Base-by-base conservation (phyloP, 2,329 filamentous ascomycete genomes). In the Aureobasidium melanogenum region DNA sequence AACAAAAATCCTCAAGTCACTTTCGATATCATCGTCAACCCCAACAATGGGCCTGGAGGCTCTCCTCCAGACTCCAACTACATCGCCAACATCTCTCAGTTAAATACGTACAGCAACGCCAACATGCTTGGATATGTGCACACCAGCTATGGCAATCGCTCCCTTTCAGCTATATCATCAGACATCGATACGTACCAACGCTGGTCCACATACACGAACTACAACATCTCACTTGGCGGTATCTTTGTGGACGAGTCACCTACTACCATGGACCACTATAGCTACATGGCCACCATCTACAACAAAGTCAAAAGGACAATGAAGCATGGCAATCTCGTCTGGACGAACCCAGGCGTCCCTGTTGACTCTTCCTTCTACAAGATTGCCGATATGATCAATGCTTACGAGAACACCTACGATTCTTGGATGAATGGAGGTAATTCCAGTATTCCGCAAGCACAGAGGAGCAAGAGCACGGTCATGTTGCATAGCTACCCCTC, bases 201-300 rank as follows among this genome's bases (percentile, higher is more conserved):
- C 4, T 66, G 65, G 65, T 56, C 41, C 58, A 66, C 44, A 32
- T 51, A 60, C 47, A 24, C 60, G 8, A 32, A 65, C 62, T 56
- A 47, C 38, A 65, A 67, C 47, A 67, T 69, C 52, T 63, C 67
- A 38, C 44, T 69, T 22, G 51, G 65, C 19, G 69, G 69, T 24
- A 69, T 71, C 61, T 71, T 70, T 61, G 63, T 69, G 57, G 69
- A 70, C 63, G 69, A 71, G 61, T 60, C 69, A 36, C 69, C 68
- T 17, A 30, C 57, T 17, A 56, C 64, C 30, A 38, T 41, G 28
- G 47, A 51, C 7, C 50, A 62, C 28, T 30, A 62, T 38, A 30
- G n/a, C n/a, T 68, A 68, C 54, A 68, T 68, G 66, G n/a, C 15
- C 5, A 38, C 55, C 38, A 58, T 65, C 24, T 61, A 64, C 22